phyloP scores from a whole-genome alignment of 2,329 filamentous ascomycete species.

The Drechslera avenae region DNA sequence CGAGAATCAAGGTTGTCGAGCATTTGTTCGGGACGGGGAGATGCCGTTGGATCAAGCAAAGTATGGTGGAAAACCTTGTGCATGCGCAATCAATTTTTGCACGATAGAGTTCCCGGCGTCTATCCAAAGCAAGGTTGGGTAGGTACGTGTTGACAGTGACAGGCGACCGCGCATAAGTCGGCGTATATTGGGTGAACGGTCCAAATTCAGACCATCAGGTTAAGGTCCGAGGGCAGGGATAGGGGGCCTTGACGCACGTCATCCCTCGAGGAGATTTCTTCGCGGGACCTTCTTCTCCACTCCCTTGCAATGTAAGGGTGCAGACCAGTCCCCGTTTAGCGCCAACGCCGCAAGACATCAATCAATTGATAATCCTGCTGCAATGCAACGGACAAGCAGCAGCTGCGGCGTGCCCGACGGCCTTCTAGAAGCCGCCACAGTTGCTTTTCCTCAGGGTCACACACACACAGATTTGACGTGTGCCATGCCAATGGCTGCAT shows the following conservation, averaged over 20 bases:
- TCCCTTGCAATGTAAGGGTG: slow-evolving; percentile 11
- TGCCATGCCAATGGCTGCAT: slow-evolving; percentile 8
- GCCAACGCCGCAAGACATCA: slow-evolving; percentile 23
- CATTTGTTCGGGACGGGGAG: slow-evolving; percentile 12
- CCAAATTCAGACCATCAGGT: slow-evolving; percentile 11
- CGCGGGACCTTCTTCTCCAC: slow-evolving; percentile 20
- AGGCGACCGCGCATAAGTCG: slow-evolving; percentile 17
- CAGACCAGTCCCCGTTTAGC: slow-evolving; percentile 21
- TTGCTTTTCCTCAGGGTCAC: slow-evolving; percentile 19
- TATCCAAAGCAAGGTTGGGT: no score
- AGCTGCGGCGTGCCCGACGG: slow-evolving; percentile 20
- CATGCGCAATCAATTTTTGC: background rate
- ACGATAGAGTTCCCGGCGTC: slow-evolving; percentile 21
- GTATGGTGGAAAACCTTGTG: background rate
- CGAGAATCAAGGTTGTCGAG: slow-evolving; percentile 10
- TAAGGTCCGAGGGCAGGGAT: slow-evolving; percentile 20
- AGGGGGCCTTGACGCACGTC: slow-evolving; percentile 32
- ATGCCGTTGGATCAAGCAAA: slow-evolving; percentile 5
- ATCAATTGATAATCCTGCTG: slow-evolving; percentile 20
- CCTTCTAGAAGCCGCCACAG: slow-evolving; percentile 41
- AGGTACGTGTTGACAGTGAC: slow-evolving; percentile 29
- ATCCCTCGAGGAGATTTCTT: slow-evolving; percentile 38
- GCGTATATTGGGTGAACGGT: slow-evolving; percentile 25
- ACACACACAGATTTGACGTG: slow-evolving; percentile 16
- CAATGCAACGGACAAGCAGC: slow-evolving; percentile 14